These are phyloP conservation scores for Cucurbita ficifolia DNA, from an alignment of 306 rosid species.

Conservation along the genomic window DNA sequence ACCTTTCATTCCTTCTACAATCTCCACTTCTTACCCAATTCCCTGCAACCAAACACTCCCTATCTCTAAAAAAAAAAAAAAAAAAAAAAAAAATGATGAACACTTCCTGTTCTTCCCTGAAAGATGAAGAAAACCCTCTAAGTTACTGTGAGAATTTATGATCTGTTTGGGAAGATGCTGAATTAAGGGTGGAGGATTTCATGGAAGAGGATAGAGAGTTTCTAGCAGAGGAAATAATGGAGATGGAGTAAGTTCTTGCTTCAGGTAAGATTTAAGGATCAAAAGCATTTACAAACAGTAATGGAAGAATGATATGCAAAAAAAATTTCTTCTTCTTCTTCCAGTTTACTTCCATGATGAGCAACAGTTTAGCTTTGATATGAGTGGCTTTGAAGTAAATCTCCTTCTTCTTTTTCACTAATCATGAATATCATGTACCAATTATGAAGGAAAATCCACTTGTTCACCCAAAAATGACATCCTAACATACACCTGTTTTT, in stretches of 20 bases:
- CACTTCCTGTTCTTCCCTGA: not conserved
- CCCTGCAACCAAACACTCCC: not conserved
- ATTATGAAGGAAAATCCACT: not conserved
- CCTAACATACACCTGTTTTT: conserved; percentile 2
- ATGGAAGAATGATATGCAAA: not conserved
- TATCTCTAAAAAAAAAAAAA: not conserved
- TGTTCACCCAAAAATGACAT: not conserved
- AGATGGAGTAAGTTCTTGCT: not conserved
- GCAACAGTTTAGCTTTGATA: conserved; percentile 4
- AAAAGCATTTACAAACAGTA: not conserved
- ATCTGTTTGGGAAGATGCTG: not conserved
- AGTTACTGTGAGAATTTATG: not conserved
- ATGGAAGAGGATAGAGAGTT: not conserved
- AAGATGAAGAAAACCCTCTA: not conserved
- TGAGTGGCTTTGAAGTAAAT: conserved; percentile 10
- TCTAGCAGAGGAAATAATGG: not conserved
- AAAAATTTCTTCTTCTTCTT: too few relatives aligned
- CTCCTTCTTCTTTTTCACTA: conserved; percentile 1
- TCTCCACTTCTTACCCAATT: not conserved
- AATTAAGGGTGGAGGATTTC: not conserved
- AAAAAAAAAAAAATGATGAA: not conserved
- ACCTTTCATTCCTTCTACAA: not conserved
- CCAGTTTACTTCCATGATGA: conserved; percentile 6
- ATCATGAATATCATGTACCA: conserved; percentile 3
- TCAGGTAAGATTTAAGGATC: conserved; percentile 2